These are phyloP conservation scores for Fusarium burgessii DNA, from an alignment of 2,329 filamentous ascomycete species.

Conservation along the genomic window DNA sequence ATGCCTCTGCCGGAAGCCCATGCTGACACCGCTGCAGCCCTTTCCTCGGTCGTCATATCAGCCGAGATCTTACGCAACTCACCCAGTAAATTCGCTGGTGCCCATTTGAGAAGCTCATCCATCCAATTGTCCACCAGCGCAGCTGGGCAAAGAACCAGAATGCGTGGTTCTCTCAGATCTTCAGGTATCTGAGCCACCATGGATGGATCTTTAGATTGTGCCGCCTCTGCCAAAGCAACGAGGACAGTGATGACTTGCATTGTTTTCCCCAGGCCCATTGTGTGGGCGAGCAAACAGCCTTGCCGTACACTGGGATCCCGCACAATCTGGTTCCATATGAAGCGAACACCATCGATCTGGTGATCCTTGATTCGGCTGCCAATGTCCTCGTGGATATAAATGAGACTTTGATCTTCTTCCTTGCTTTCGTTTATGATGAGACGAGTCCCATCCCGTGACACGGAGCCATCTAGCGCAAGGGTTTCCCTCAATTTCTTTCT, in stretches of 20 bases:
- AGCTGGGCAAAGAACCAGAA: slow-evolving; percentile 81
- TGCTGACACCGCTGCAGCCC: slow-evolving; percentile 59
- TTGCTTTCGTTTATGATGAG: slow-evolving; percentile 77
- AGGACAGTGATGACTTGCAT: slow-evolving; percentile 92
- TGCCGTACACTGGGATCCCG: slow-evolving; percentile 68
- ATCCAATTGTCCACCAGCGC: slow-evolving; percentile 84
- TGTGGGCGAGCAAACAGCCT: slow-evolving; percentile 86
- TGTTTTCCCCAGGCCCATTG: slow-evolving; percentile 93
- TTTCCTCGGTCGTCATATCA: slow-evolving; percentile 49
- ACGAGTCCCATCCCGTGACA: slow-evolving; percentile 59
- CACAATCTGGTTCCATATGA: slow-evolving; percentile 89
- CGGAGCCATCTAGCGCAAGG: slow-evolving; percentile 58
- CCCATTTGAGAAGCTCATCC: slow-evolving; percentile 81
- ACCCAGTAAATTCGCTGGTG: slow-evolving; percentile 67
- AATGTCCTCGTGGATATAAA: slow-evolving; percentile 75
- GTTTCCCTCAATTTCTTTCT: slow-evolving; percentile 59
- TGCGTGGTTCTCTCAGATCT: slow-evolving; percentile 70
- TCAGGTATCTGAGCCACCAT: slow-evolving; percentile 76
- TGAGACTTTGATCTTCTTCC: slow-evolving; percentile 67
- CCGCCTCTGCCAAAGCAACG: slow-evolving; percentile 76
- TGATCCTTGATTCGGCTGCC: slow-evolving; percentile 78
- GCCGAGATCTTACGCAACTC: slow-evolving; percentile 67
- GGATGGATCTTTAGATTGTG: slow-evolving; percentile 66
- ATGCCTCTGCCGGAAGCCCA: slow-evolving; percentile 79
- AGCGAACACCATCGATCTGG: slow-evolving; percentile 84